Evolutionary conservation across 495 filamentous ascomycete genomes (phyloP), one percentile per base, ranked within the genome.

Genomic region (Talaromyces nanjingensis): DNA sequence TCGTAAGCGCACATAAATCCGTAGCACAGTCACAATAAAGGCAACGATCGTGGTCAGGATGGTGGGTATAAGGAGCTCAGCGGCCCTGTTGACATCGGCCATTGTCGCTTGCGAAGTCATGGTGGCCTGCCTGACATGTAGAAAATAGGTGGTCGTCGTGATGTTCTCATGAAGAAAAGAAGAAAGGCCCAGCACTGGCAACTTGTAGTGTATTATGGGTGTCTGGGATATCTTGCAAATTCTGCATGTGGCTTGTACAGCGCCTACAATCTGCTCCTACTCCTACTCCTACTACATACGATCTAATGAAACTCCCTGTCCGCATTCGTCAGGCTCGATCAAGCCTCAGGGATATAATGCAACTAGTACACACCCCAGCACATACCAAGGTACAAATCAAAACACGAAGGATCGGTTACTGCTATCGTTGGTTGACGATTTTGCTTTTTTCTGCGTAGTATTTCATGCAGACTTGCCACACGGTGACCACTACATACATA

Each of bases 31-130:
- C 8, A 54, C n/a, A 14, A 62, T 31, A 5, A 62, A 20, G 11
- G 60, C 60, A 11, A 62, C 45, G 42, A 20, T 57, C 57, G 65
- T 66, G 7, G 65, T 66, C 25, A 64, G 42, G 45, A 66, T 49
- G 45, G 45, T 49, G 58, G 1, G 65, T 60, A 66, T 37, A 12
- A 57, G 57, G 37, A 66, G 60, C 60, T 59, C 37, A 18, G 37
- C 58, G 24, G 65, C 65, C 18, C 65, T 57, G 20, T 61, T 63
- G 24, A 59, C 54, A 64, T 66, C 60, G 31, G 25, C 31, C 20
- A 20, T 24, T 12, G 65, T 29, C 39, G 24, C 24, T 18, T 22
- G 39, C 24, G 27, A 62, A 52, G 60, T 25, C 61, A 60, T 62
- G 60, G 14, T 49, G 37, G 22, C 20, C n/a, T 14, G 42, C 5